Base-by-base conservation (phyloP, 805 yeast species). In the Ogataea glucozyma region DNA sequence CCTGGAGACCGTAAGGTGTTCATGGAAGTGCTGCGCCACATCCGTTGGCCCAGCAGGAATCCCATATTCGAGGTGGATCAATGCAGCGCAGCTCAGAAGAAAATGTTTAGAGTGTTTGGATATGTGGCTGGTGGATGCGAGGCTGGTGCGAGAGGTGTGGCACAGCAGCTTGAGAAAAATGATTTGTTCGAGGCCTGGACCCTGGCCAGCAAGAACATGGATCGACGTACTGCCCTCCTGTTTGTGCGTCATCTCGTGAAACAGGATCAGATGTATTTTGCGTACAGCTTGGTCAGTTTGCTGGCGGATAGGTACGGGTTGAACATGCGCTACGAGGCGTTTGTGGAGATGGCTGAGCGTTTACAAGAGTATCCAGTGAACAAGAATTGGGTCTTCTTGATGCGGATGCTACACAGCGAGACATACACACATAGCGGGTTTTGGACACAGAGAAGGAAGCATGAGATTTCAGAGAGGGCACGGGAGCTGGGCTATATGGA, bases 221-320 rank as follows among this genome's bases (percentile, higher is more conserved):
- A 22, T 12, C 11, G n/a, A 9, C 18, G 11, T 4, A 7, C 30
- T 20, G 41, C 33, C 22, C 29, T 31, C 35, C 30, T 9, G 20
- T 26, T 36, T 18, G 39, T 36, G 31, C 19, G 29, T n/a, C 21
- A 33, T 13, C 27, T 40, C 13, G 23, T 27, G 24, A 30, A 19
- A 22, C 26, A 19, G 9, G 34, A 40, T 24, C 18, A 40, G 26
- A 20, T 32, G 5, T 31, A 40, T 29, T 40, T 40, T 40, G 39
- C 39, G 9, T 10, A 26, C 12, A 18, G 33, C 13, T 27, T 22
- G 16, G 16, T 19, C 8, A 26, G 27, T 9, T n/a, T 21, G 12
- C 17, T 40, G 21, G 23, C 13, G 18, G 18, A 19, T n/a, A 11
- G 11, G n/a, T 18, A 20, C 39, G 18, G 22, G 3, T 8, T 27